Evolutionary conservation across 257 asterid species (phyloP).

Genomic region (Scutellaria baicalensis): DNA sequence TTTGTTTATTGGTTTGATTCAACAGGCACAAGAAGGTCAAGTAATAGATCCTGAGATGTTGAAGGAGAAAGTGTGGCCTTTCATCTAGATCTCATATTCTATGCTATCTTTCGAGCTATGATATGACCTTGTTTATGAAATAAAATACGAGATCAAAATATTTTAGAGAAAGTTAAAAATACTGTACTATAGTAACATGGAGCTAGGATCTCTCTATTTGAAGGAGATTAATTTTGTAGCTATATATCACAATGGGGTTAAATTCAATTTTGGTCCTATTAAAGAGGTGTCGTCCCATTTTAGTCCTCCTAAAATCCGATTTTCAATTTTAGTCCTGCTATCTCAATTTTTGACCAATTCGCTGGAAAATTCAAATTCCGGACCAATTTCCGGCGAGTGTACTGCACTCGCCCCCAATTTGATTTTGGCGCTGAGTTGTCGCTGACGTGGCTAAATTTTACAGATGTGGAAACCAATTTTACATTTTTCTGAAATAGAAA

Average conservation of each 20-base stretch:
- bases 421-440: no score
- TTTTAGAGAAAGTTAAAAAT: background rate
- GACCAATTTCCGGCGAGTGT: no score
- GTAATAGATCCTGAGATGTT: constrained; percentile 31
- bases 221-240: background rate
- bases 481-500: no score
- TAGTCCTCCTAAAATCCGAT: no score
- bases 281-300: no score
- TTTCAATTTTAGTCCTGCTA: no score
- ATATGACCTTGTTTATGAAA: background rate
- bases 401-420: no score
- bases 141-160: background rate
- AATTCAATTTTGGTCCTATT: no score
- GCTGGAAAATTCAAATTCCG: no score
- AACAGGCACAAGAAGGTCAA: constrained; percentile 32
- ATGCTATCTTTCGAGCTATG: background rate
- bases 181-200: background rate
- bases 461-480: no score
- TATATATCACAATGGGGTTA: background rate
- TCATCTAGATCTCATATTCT: background rate
- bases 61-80: constrained; percentile 35
- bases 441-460: no score
- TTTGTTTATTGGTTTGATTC: background rate
- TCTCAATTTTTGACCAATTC: no score
- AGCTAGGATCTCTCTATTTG: constrained; percentile 4